Percentiles rank a stretch among this genome's conserved stretches.
These are phyloP conservation scores for Plectosphaerella cucumerina DNA, from an alignment of 2,329 filamentous ascomycete species.

Conservation along the genomic window DNA sequence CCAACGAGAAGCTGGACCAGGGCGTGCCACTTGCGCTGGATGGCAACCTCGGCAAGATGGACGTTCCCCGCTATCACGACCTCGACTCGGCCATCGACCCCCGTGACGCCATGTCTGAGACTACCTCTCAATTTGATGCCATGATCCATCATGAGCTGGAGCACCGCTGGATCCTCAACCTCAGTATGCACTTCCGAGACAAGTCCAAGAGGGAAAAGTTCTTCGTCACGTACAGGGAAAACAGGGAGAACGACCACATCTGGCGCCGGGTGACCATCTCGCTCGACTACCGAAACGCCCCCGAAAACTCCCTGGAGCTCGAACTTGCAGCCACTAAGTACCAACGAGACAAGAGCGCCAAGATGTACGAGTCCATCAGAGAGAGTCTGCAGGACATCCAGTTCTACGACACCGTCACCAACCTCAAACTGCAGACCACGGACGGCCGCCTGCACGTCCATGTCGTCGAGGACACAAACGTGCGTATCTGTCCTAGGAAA, in stretches of 20 bases:
- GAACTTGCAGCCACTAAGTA: conserved; percentile 74
- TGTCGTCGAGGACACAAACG: conserved; percentile 92
- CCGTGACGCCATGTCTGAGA: conserved; percentile 41
- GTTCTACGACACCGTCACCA: conserved; percentile 94
- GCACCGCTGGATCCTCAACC: conserved; percentile 87
- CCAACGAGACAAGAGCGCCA: conserved; percentile 86
- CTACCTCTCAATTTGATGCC: conserved; percentile 53
- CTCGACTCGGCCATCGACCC: conserved; percentile 19
- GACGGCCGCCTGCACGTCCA: conserved; percentile 90
- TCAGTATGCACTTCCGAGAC: conserved; percentile 98
- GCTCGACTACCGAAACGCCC: conserved; percentile 81
- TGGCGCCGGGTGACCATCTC: conserved; percentile 92
- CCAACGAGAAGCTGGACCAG: conserved; percentile 26
- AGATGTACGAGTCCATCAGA: conserved; percentile 91
- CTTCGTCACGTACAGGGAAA: conserved; percentile 90
- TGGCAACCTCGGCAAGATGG: conserved; percentile 7
- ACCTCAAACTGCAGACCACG: conserved; percentile 86
- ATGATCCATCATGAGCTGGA: conserved; percentile 79
- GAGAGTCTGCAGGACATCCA: conserved; percentile 91
- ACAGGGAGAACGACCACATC: conserved; percentile 60
- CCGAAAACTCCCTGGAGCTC: conserved; percentile 76
- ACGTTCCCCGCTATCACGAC: conserved; percentile 19
- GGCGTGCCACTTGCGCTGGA: conserved; percentile 12
- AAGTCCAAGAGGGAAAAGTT: conserved; percentile 93
- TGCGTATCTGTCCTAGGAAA: conserved; percentile 28